Evolutionary conservation across 768 basidiomycete species (phyloP).

Genomic region (Panaeolus cyanescens): DNA sequence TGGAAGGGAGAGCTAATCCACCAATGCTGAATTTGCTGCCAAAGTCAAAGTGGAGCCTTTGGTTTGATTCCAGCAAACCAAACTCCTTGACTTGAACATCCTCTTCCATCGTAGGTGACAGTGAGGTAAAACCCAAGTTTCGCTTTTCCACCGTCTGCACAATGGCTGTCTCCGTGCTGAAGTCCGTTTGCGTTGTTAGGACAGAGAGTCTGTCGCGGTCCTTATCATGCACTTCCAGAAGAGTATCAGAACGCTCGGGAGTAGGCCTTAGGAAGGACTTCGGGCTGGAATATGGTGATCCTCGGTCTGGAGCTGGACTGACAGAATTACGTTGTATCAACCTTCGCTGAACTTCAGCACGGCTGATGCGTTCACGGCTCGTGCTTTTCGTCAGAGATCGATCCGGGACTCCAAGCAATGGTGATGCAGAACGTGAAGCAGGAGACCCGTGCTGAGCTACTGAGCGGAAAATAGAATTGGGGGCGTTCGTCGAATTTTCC

Average conservation of each 20-base stretch:
- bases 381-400: constrained; percentile 13
- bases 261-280: not conserved
- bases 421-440: constrained; percentile 21
- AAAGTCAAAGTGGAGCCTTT: constrained; percentile 44
- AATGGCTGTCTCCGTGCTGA: constrained; percentile 52
- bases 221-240: constrained; percentile 24
- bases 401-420: constrained; percentile 12
- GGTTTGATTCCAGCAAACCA: constrained; percentile 24
- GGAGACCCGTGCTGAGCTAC: constrained; percentile 18
- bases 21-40: constrained; percentile 48
- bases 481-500: not conserved
- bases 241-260: constrained; percentile 1
- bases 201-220: constrained; percentile 41
- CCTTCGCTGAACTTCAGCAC: constrained; percentile 26
- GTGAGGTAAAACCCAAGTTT: constrained; percentile 22
- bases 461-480: constrained; percentile 6
- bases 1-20: constrained; percentile 30
- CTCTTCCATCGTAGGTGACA: constrained; percentile 16
- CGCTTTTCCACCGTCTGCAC: constrained; percentile 50
- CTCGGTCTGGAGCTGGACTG: constrained; percentile 13
- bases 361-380: constrained; percentile 26
- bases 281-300: constrained; percentile 12
- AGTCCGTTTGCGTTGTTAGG: constrained; percentile 40
- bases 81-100: constrained; percentile 27
- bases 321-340: constrained; percentile 21